A percentile compares a stretch with the other conserved stretches of the same genome.
Evolutionary conservation across 2,329 filamentous ascomycete species (phyloP).

Genomic region (Fusarium udum): DNA sequence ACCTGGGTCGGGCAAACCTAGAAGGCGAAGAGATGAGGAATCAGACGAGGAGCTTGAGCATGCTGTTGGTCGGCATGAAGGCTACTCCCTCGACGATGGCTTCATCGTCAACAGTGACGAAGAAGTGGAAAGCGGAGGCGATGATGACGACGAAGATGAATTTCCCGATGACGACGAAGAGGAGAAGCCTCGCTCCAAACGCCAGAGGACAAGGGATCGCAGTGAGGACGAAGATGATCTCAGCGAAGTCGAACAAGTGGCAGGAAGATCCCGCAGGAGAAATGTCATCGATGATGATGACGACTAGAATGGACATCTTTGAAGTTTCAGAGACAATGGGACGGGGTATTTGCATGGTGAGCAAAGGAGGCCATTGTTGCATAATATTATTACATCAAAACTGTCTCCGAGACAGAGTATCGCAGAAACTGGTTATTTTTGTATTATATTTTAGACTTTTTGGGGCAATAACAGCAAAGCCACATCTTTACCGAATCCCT

Average conservation of each 20-base stretch:
- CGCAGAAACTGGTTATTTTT: neutral
- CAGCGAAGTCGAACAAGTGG: conserved; percentile 61
- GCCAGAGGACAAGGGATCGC: conserved; percentile 60
- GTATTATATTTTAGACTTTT: conserved; percentile 7
- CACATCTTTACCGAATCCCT: neutral
- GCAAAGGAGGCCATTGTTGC: conserved; percentile 22
- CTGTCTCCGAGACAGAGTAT: neutral
- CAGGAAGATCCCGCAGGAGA: conserved; percentile 61
- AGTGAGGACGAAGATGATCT: conserved; percentile 60
- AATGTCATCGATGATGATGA: conserved; percentile 70
- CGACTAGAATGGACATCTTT: conserved; percentile 50
- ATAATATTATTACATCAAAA: conserved; percentile 16
- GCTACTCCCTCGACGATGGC: conserved; percentile 82
- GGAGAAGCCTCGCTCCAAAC: conserved; percentile 57
- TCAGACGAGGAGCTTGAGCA: conserved; percentile 78
- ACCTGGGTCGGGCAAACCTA: conserved; percentile 59
- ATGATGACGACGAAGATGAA: conserved; percentile 71
- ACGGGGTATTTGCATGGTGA: neutral
- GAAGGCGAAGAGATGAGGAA: conserved; percentile 73
- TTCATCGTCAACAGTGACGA: conserved; percentile 82
- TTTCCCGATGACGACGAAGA: conserved; percentile 65
- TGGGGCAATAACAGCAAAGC: neutral
- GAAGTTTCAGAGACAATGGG: neutral
- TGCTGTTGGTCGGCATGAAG: conserved; percentile 70
- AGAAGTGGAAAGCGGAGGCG: conserved; percentile 67